phyloP scores from a whole-genome alignment of 495 filamentous ascomycete species.

The Pyrenula aspistea region DNA sequence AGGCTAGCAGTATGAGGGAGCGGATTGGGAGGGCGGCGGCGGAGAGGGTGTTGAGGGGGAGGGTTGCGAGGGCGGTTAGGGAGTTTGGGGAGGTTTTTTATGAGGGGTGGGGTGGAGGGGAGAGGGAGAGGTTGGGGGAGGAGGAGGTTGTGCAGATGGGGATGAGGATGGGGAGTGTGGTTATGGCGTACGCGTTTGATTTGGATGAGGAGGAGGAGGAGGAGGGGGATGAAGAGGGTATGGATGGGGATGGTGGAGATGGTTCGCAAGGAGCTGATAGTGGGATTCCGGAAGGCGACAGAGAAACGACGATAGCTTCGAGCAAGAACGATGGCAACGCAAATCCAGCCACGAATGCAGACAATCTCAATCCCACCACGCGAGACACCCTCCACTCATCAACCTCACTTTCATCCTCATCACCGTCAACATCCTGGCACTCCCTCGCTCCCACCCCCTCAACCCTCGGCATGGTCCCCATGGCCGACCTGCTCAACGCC shows the following conservation, averaged over 20 bases:
- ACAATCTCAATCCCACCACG: too few species aligned
- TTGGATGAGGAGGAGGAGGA: constrained; percentile 47
- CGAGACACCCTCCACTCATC: too few species aligned
- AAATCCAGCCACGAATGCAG: too few species aligned
- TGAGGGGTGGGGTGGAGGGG: too few species aligned
- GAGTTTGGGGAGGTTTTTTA: constrained; percentile 3
- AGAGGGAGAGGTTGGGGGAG: constrained; percentile 32
- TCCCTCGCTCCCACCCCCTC: too few species aligned
- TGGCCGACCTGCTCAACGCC: constrained; percentile 89
- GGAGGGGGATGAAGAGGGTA: constrained; percentile 38
- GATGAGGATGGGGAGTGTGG: constrained; percentile 71
- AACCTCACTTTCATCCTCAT: too few species aligned
- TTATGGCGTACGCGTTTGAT: constrained; percentile 95
- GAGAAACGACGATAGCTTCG: too few species aligned
- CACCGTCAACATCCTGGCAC: too few species aligned
- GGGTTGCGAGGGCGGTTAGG: too few species aligned
- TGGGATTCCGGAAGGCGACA: too few species aligned
- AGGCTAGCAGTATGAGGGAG: constrained; percentile 60
- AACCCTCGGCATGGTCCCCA: constrained; percentile 77
- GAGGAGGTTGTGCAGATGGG: constrained; percentile 45
- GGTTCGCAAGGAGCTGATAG: constrained; percentile 57
- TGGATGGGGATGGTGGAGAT: constrained; percentile 47
- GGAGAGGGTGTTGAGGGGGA: constrained; percentile 51
- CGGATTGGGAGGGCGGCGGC: constrained; percentile 71
- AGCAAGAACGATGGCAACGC: too few species aligned